Evolutionary conservation across 163 green algal genomes (phyloP), one percentile per base, ranked within the genome.

Genomic region (Scenedesmus sp.): DNA sequence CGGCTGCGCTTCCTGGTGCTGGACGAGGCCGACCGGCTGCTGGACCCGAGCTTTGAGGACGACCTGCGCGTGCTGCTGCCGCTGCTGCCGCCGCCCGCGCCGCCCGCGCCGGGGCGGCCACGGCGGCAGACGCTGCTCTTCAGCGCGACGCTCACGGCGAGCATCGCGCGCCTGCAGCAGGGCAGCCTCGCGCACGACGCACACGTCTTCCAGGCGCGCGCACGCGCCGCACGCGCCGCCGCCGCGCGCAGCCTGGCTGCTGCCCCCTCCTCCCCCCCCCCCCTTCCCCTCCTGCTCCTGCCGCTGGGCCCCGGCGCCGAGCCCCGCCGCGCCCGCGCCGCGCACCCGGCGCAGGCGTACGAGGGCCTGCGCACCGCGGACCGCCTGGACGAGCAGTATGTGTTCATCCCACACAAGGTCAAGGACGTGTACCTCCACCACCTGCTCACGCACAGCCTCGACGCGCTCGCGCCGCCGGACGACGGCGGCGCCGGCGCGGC

Each of bases 91-190:
- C 3, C n/a, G 4, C 29, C 18, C 11, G 54, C 29, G 28, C 4
- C 31, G 17, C n/a, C n/a, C n/a, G n/a, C n/a, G n/a, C n/a, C n/a
- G n/a, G n/a, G n/a, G n/a, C n/a, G n/a, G n/a, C n/a, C n/a, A n/a
- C n/a, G n/a, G n/a, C 87, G 95, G 0, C 95, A 99, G 90, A 98
- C 93, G 33, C 85, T 98, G 81, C 90, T 99, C 36, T 98, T 98
- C 85, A 92, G 80, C 39, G 95, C 95, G 20, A 99, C 95, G 57
- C 24, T 84, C 26, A 77, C 66, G 6, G 31, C 31, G 29, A 72
- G 71, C 58, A 63, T 98, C 63, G 83, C 91, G 31, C 86, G 78
- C 67, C 77, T 98, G 75, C 88, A 95, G 80, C 65, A 87, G 60
- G 31, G 74, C 11, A 73, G 90, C 0, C 78, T 96, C 29, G n/a